Conservation (phyloP, 1,139 yeast species). For the Pichia sp. region DNA sequence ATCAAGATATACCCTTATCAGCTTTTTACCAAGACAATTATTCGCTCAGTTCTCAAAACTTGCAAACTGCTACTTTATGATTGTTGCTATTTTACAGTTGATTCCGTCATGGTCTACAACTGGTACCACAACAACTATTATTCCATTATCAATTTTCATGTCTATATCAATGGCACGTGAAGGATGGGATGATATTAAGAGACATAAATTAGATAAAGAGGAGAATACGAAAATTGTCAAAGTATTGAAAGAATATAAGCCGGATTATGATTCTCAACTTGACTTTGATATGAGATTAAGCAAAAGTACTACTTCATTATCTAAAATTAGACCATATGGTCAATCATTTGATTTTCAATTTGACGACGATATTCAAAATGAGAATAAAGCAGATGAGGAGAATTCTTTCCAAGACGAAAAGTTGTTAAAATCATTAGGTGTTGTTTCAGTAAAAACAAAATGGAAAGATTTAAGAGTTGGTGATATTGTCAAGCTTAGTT, state of each 20-base stretch:
- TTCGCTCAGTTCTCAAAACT: conserved; percentile 86
- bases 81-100: conserved; percentile 88
- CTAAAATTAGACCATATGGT: conserved; percentile 22
- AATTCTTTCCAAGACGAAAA: conserved; percentile 22
- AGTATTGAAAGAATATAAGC: conserved; percentile 29
- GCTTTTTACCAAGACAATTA: conserved; percentile 83
- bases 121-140: conserved; percentile 90
- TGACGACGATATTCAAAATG: conserved; percentile 12
- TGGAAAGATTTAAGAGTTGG: conserved; percentile 88
- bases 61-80: conserved; percentile 81
- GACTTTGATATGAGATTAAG: conserved; percentile 16
- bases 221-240: conserved; percentile 64
- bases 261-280: conserved; percentile 4
- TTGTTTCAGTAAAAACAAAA: conserved; percentile 26
- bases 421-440: conserved; percentile 16
- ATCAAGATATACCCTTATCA: conserved; percentile 72
- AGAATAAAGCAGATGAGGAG: conserved; percentile 5
- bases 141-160: conserved; percentile 80
- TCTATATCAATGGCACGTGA: conserved; percentile 88
- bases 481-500: conserved; percentile 61
- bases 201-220: conserved; percentile 77
- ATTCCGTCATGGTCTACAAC: conserved; percentile 98
- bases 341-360: conserved; percentile 20
- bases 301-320: conserved; percentile 26
- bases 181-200: conserved; percentile 85